Base-by-base conservation (phyloP, 257 asterid species). In the Nicotiana tomentosiformis region DNA sequence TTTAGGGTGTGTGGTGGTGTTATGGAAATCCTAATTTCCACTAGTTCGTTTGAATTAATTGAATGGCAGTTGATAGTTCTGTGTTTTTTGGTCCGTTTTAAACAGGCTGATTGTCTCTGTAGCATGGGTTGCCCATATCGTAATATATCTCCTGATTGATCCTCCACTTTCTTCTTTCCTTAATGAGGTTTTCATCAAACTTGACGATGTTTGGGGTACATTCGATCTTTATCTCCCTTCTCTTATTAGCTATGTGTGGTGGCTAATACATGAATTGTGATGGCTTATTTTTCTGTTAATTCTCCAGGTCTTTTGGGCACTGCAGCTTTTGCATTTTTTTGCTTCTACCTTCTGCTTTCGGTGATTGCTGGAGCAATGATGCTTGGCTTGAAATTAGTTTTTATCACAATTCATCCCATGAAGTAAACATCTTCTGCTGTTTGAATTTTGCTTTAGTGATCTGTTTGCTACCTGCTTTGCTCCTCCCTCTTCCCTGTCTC, bases 281-380 rank as follows among this genome's bases (percentile, higher is more conserved):
- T 81, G 23, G 32, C 76, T 39, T 77, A 10, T 2, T 43, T 77
- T 77, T 82, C 60, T 83, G 84, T 74, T 85, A 30, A 84, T 86
- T 87, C 78, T 87, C 78, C 89, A 96, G 99, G 98, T 88, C 98
- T 96, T 67, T 89, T 96, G 90, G 99, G 99, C 32, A 96, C 99
- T 70, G 97, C 83, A 17, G 97, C 99, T 84, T 96, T 96, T 87
- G 99, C 99, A 30, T 94, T 96, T 90, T 96, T 96, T 91, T 96
- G 99, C 92, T 93, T 96, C 93, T 96, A 96, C 85, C 97, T 96
- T 83, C 90, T 96, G 84, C 91, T 96, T 83, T 95, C 99, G 20
- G 99, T 96, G 87, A 92, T 96, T 65, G 98, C 99, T 11, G 99
- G 99, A 83, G 98, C 95, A n/a, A 94, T 91, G 97, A 93, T 96